Conservation (phyloP, 2,329 filamentous ascomycete species). For the Fusarium sp. region DNA sequence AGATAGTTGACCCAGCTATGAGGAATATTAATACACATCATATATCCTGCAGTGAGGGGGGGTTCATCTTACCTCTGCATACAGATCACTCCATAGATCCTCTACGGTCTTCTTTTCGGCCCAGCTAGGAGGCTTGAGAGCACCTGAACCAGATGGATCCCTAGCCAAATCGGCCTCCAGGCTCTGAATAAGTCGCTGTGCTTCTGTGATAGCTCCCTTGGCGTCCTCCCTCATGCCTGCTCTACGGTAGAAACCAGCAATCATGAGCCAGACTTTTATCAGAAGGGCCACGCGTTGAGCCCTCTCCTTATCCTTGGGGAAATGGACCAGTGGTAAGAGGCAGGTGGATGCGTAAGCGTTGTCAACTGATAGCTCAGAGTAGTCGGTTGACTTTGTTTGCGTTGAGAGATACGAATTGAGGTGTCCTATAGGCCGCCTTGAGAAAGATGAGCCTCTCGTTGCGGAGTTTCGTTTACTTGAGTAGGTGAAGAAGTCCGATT, state of each 20-base stretch:
- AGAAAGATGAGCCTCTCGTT: slow-evolving; percentile 54
- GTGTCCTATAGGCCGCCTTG: slow-evolving; percentile 56
- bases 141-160: slow-evolving; percentile 70
- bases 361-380: slow-evolving; percentile 53
- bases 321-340: slow-evolving; percentile 63
- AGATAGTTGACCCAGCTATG: slow-evolving; percentile 74
- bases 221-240: slow-evolving; percentile 84
- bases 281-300: slow-evolving; percentile 65
- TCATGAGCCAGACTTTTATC: slow-evolving; percentile 88
- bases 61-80: slow-evolving; percentile 73
- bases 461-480: slow-evolving; percentile 54
- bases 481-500: slow-evolving; percentile 57
- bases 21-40: slow-evolving; percentile 38
- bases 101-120: slow-evolving; percentile 83
- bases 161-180: slow-evolving; percentile 75
- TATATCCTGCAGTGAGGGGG: not conserved
- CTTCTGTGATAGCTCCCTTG: slow-evolving; percentile 82
- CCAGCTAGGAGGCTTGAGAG: slow-evolving; percentile 76
- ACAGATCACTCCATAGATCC: slow-evolving; percentile 85
- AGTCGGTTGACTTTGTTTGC: slow-evolving; percentile 52
- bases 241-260: slow-evolving; percentile 86
- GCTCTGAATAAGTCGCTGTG: slow-evolving; percentile 76
- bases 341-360: slow-evolving; percentile 57
- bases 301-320: slow-evolving; percentile 64
- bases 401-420: slow-evolving; percentile 59